phyloP scores from a whole-genome alignment of 176 grass and related monocot species.

The Carex kokanica region DNA sequence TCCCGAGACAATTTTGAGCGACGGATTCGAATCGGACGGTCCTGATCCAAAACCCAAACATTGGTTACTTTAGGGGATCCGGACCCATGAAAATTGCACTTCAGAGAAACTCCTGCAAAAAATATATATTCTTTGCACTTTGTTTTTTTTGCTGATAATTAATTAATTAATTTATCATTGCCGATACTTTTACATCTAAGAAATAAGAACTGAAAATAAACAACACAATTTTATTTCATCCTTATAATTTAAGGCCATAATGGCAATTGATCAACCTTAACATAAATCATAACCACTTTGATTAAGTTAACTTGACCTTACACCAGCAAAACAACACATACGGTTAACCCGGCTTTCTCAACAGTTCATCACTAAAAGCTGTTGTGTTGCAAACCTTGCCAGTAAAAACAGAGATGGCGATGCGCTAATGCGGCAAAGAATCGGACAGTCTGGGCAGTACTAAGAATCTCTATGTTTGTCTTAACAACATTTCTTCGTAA shows the following conservation, averaged over 20 bases:
- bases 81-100: not conserved
- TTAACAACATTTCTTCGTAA: constrained; percentile 2
- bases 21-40: no score
- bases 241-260: not conserved
- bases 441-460: constrained; percentile 20
- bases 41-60: no score
- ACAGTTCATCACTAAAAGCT: not conserved
- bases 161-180: not conserved
- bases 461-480: constrained; percentile 22
- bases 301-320: not conserved
- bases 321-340: not conserved
- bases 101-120: no score
- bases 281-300: not conserved
- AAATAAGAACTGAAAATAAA: not conserved
- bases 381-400: not conserved
- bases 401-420: constrained; percentile 4
- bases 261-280: not conserved
- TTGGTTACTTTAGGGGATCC: no score
- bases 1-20: no score
- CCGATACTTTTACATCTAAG: not conserved
- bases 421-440: constrained; percentile 4
- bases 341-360: not conserved
- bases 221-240: not conserved
- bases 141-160: not conserved
- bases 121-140: not conserved